These are phyloP conservation scores for Colletotrichum paranaense DNA, from an alignment of 2,329 filamentous ascomycete genomes.

Conservation along the genomic window DNA sequence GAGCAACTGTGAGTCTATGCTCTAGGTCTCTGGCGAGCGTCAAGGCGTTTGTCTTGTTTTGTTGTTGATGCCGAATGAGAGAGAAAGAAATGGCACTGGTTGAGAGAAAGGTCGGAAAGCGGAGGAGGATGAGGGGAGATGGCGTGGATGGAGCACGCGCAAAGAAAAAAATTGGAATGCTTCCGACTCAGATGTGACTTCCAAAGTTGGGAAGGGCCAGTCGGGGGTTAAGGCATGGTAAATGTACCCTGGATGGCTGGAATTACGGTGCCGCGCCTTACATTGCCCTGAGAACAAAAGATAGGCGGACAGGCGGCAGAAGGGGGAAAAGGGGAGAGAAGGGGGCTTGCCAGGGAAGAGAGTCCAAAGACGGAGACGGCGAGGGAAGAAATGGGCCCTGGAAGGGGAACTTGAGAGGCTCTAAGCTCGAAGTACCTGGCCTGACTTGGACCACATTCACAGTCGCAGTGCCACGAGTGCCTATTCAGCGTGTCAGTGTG, in stretches of 20 bases:
- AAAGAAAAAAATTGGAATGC: constrained; percentile 26
- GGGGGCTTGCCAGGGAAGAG: background rate
- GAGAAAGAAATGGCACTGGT: constrained; percentile 4
- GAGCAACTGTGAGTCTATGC: no score
- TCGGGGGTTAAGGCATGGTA: constrained; percentile 1
- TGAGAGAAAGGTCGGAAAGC: constrained; percentile 8
- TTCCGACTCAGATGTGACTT: constrained; percentile 20
- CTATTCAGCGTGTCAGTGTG: background rate
- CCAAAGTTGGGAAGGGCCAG: constrained; percentile 7
- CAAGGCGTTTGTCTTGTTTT: background rate
- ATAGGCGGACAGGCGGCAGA: background rate
- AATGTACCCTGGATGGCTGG: constrained; percentile 1
- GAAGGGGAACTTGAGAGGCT: constrained; percentile 19
- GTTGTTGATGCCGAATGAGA: background rate
- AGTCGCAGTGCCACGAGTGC: background rate
- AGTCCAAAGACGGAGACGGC: constrained; percentile 11
- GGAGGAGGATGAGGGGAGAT: constrained; percentile 8
- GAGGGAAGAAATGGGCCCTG: constrained; percentile 22
- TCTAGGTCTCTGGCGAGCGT: background rate
- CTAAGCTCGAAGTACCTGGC: constrained; percentile 3
- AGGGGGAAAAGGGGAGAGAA: background rate
- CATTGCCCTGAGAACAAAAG: constrained; percentile 19
- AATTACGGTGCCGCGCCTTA: constrained; percentile 5
- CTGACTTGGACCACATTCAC: background rate
- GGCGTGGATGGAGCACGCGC: constrained; percentile 21